Base-by-base conservation (phyloP, 139 green algal genomes). In the Haematococcus lacustris region DNA sequence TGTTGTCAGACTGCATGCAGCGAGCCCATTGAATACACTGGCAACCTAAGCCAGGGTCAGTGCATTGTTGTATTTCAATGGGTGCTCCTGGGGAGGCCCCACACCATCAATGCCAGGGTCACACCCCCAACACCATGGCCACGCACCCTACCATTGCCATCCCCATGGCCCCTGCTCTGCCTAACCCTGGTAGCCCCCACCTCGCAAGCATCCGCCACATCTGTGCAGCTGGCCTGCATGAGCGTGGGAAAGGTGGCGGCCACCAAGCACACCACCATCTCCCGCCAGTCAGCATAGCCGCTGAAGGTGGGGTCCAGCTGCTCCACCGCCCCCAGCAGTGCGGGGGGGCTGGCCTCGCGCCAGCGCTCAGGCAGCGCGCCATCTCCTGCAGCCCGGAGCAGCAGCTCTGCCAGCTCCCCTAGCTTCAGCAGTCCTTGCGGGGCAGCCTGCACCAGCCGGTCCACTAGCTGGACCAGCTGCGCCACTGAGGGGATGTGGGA, bases 241-340 rank as follows among this genome's bases (percentile, higher is more conserved):
- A 90, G 62, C 3, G 72, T 62, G 33, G 83, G 83, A 68, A 85
- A 82, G 17, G 81, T 66, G 1, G 78, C 79, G 7, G 71, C 67
- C 23, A 81, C 66, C 26, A 89, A 78, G 5, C 77, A 67, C 28
- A 65, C 66, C 69, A 82, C 70, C 34, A 92, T 25, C 73, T 88
- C 70, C 21, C 85, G 76, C 83, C 86, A 89, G 72, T 91, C 86
- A 25, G 83, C 9, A 67, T 88, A 86, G 28, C 75, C 76, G 21
- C 47, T 87, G 38, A 64, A 66, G 9, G 71, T 73, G 40, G 79
- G 75, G 78, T 91, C 83, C 40, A 85, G 81, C 43, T 59, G 9
- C 3, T 62, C 47, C 51, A 91, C 59, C 43, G 80, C 82, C 1
- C 41, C 38, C 13, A 78, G 51, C 76, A 87, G 74, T 38, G 25